Percentiles rank a stretch among this genome's conserved stretches.
Evolutionary conservation across 768 basidiomycete species (phyloP).

Genomic region (Hypsizygus marmoreus): DNA sequence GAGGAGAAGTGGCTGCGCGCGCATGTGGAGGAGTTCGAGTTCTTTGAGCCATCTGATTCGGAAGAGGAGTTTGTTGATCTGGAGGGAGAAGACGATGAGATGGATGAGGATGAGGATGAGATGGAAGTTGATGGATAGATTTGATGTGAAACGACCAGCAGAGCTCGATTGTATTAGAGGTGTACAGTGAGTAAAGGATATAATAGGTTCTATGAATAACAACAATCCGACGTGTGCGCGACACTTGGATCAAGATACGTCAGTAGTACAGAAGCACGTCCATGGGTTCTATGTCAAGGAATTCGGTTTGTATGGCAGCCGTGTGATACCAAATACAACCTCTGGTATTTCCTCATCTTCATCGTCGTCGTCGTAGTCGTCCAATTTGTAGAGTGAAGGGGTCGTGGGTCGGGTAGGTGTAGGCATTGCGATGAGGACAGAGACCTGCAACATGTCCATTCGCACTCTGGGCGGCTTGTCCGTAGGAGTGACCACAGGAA

Average conservation of each 20-base stretch:
- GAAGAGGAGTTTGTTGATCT: constrained; percentile 39
- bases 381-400: constrained; percentile 21
- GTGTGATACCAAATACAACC: constrained; percentile 49
- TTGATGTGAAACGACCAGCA: background rate
- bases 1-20: constrained; percentile 54
- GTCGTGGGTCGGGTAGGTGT: constrained; percentile 26
- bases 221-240: constrained; percentile 8
- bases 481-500: constrained; percentile 4
- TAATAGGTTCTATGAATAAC: constrained; percentile 3
- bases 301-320: constrained; percentile 31
- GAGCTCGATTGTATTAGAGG: background rate
- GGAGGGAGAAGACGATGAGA: constrained; percentile 28
- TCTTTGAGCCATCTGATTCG: constrained; percentile 59
- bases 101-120: constrained; percentile 24
- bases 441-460: constrained; percentile 49
- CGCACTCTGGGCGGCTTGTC: constrained; percentile 13
- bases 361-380: constrained; percentile 14
- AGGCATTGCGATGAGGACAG: constrained; percentile 63
- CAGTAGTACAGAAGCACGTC: constrained; percentile 6
- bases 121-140: too few relatives aligned
- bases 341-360: constrained; percentile 47
- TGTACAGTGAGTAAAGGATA: background rate
- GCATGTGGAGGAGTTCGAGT: constrained; percentile 52
- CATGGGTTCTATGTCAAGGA: constrained; percentile 6
- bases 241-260: constrained; percentile 1